Percentiles rank a stretch among this genome's conserved stretches.
phyloP scores from a whole-genome alignment of 163 green algal species.

The Coccomyxa subellipsoidea region DNA sequence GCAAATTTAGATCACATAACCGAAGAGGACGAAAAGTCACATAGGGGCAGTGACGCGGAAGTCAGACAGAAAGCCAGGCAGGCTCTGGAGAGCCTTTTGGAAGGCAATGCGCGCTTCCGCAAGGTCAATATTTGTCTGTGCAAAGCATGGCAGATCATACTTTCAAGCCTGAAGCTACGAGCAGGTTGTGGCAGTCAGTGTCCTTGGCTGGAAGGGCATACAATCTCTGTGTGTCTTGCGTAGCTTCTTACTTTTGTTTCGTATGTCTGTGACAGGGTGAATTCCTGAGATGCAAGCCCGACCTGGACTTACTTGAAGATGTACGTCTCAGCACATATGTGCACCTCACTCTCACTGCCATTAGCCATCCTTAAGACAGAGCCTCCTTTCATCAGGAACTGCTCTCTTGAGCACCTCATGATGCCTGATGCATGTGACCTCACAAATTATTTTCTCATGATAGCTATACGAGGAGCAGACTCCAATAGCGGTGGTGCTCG shows the following conservation, averaged over 20 bases:
- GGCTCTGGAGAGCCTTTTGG: neutral
- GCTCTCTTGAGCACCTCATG: neutral
- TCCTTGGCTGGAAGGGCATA: neutral
- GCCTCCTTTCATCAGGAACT: too few relatives aligned
- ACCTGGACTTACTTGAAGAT: conserved; percentile 8
- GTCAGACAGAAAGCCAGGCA: neutral
- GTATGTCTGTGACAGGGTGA: neutral
- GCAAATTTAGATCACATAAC: neutral
- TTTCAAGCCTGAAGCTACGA: too few relatives aligned
- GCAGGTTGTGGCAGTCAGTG: neutral
- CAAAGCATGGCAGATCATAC: too few relatives aligned
- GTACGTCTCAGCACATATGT: neutral
- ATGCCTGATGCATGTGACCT: neutral
- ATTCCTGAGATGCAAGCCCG: neutral
- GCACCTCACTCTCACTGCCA: neutral
- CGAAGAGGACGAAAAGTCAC: neutral
- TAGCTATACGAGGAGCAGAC: conserved; percentile 2
- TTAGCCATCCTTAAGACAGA: neutral
- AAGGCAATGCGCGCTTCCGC: conserved; percentile 3
- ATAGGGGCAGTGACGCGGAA: neutral
- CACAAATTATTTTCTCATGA: neutral
- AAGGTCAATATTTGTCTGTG: neutral
- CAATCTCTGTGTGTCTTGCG: neutral
- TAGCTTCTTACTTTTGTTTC: neutral
- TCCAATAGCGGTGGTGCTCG: conserved; percentile 30